These are phyloP conservation scores for Gracilaria caudata DNA, from an alignment of 23 red algal genomes.

Conservation along the genomic window DNA sequence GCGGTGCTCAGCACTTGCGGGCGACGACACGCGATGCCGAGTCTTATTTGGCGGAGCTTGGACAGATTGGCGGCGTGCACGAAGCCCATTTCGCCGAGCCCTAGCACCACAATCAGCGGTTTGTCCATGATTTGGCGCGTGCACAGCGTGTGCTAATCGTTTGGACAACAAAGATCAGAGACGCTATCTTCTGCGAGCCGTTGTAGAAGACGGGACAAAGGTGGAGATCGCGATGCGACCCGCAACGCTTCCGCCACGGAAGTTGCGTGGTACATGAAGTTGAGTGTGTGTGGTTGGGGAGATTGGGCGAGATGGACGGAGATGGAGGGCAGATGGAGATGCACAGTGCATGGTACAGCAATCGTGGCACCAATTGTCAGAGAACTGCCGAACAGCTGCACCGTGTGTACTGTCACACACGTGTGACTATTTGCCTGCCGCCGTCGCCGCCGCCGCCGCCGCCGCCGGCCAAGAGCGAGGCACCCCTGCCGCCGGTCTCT, in stretches of 20 bases:
- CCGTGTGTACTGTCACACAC: not conserved
- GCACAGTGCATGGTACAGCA: too few relatives aligned
- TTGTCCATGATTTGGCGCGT: too few relatives aligned
- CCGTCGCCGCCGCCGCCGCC: slow-evolving; percentile 7
- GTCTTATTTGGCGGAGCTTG: slow-evolving; percentile 64
- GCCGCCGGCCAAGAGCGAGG: not conserved
- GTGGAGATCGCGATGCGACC: too few relatives aligned
- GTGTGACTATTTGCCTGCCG: not conserved
- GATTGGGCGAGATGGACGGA: not conserved
- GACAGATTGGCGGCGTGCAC: slow-evolving; percentile 85
- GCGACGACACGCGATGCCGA: slow-evolving; percentile 75
- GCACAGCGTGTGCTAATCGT: too few relatives aligned
- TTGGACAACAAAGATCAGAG: too few relatives aligned
- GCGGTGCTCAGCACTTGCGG: slow-evolving; percentile 35
- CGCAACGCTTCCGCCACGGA: too few relatives aligned
- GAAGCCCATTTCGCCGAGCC: slow-evolving; percentile 93
- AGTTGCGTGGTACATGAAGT: too few relatives aligned
- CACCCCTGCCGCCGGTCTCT: not conserved
- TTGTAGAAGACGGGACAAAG: too few relatives aligned
- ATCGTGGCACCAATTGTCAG: not conserved
- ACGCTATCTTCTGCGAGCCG: too few relatives aligned
- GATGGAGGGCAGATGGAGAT: too few relatives aligned
- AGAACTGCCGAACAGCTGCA: not conserved
- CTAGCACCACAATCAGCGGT: slow-evolving; percentile 74
- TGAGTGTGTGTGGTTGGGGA: too few relatives aligned